phyloP scores from a whole-genome alignment of 2,329 filamentous ascomycete genomes.

The Aspergillus candidus region DNA sequence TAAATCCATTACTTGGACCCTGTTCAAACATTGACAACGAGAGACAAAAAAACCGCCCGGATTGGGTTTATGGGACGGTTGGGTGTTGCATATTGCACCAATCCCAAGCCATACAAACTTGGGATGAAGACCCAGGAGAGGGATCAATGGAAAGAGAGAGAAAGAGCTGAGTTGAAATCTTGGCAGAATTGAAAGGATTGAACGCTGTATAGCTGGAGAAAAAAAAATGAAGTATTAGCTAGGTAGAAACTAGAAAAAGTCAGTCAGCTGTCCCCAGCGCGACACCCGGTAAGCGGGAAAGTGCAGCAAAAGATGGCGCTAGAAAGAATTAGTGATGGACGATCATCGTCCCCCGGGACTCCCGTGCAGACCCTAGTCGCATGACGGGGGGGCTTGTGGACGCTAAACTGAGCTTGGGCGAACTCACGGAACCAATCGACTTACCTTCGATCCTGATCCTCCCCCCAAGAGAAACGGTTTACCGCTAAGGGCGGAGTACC shows the following conservation, averaged over 20 bases:
- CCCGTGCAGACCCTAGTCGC: slow-evolving; percentile 31
- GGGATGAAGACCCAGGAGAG: slow-evolving; percentile 17
- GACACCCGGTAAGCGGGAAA: slow-evolving; percentile 28
- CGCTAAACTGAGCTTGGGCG: slow-evolving; percentile 23
- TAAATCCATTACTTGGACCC: slow-evolving; percentile 10
- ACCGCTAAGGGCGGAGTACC: slow-evolving; percentile 11
- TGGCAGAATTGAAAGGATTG: slow-evolving; percentile 5
- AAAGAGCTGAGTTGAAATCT: slow-evolving; percentile 12
- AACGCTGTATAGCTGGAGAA: slow-evolving; percentile 12
- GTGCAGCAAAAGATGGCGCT: slow-evolving; percentile 32
- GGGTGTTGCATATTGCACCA: slow-evolving; percentile 24
- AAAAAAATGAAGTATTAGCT: too few relatives aligned
- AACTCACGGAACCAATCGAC: slow-evolving; percentile 21
- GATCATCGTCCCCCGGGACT: slow-evolving; percentile 26
- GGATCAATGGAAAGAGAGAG: neutral
- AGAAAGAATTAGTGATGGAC: slow-evolving; percentile 26
- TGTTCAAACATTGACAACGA: slow-evolving; percentile 13
- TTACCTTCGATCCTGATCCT: neutral
- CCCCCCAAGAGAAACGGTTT: slow-evolving; percentile 8
- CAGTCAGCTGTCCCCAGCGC: slow-evolving; percentile 27
- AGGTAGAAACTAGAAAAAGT: neutral
- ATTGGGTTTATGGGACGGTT: too few relatives aligned
- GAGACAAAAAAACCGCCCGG: slow-evolving; percentile 14
- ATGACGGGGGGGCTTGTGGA: slow-evolving; percentile 23
- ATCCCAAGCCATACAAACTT: slow-evolving; percentile 22